A percentile compares a stretch with the other conserved stretches of the same genome.
Evolutionary conservation across 768 basidiomycete genomes (phyloP).

Genomic region (Leccinum obscurum): DNA sequence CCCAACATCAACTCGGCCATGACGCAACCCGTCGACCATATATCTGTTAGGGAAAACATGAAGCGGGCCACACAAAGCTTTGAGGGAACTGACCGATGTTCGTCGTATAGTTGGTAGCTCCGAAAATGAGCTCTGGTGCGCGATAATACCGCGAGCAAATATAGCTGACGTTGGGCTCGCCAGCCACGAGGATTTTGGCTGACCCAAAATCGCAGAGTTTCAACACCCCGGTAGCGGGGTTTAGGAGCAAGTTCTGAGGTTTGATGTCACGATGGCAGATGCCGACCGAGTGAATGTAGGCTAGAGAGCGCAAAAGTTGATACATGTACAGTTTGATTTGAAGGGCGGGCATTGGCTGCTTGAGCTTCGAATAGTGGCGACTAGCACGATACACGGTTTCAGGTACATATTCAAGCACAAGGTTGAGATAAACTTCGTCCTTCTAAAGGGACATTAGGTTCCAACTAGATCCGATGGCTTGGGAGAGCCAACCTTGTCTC

Average conservation of each 20-base stretch:
- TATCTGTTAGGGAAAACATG: constrained; percentile 53
- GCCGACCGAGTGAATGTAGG: constrained; percentile 99
- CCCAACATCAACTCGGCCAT: constrained; percentile 99
- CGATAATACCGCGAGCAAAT: constrained; percentile 99
- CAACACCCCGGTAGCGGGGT: constrained; percentile 94
- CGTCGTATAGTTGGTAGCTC: constrained; percentile 99
- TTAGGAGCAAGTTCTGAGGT: constrained; percentile 96
- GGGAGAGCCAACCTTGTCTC: constrained; percentile 81
- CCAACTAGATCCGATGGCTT: constrained; percentile 6
- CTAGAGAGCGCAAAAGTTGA: constrained; percentile 95
- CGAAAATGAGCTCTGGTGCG: constrained; percentile 98
- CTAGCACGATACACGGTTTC: constrained; percentile 99
- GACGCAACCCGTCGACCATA: constrained; percentile 99
- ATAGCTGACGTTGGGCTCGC: constrained; percentile 99
- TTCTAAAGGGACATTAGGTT: constrained; percentile 55
- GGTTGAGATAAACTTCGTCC: constrained; percentile 99
- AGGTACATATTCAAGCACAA: constrained; percentile 98
- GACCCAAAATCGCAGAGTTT: constrained; percentile 99
- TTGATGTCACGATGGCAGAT: constrained; percentile 99
- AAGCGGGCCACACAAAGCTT: constrained; percentile 3
- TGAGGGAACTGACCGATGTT: constrained; percentile 83
- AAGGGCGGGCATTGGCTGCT: constrained; percentile 99
- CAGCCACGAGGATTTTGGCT: constrained; percentile 96
- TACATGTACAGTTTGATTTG: constrained; percentile 99
- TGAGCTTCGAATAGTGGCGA: constrained; percentile 98